These are phyloP conservation scores for Penicillium sp. DNA, from an alignment of 2,329 filamentous ascomycete genomes.

Conservation along the genomic window DNA sequence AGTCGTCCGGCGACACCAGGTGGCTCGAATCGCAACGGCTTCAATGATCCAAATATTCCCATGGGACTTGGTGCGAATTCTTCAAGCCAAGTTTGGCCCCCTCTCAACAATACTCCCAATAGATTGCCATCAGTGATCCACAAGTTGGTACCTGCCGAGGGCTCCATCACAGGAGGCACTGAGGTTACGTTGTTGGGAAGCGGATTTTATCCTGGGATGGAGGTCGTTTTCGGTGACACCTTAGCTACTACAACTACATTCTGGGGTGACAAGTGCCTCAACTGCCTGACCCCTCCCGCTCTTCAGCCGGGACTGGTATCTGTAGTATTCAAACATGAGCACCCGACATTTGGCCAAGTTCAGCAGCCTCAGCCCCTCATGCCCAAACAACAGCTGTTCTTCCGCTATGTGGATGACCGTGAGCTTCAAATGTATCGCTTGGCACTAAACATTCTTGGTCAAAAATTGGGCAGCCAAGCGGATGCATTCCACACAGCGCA, in stretches of 20 bases:
- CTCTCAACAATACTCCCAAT: constrained; percentile 51
- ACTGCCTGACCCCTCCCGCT: constrained; percentile 73
- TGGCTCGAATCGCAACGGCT: constrained; percentile 43
- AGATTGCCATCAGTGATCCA: constrained; percentile 64
- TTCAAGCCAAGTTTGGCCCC: constrained; percentile 52
- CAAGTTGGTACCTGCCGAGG: constrained; percentile 79
- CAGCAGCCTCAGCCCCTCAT: constrained; percentile 44
- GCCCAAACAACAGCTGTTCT: constrained; percentile 53
- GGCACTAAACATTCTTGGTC: constrained; percentile 45
- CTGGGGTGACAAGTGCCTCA: constrained; percentile 76
- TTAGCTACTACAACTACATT: constrained; percentile 71
- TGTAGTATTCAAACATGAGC: constrained; percentile 64
- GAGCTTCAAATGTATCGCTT: constrained; percentile 48
- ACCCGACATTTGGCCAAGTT: constrained; percentile 48
- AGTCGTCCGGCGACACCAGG: constrained; percentile 75
- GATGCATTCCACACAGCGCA: constrained; percentile 50
- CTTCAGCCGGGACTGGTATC: constrained; percentile 64
- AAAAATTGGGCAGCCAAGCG: constrained; percentile 46
- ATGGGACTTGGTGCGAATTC: constrained; percentile 43
- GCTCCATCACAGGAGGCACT: constrained; percentile 76
- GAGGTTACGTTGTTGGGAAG: constrained; percentile 83
- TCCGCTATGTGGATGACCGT: constrained; percentile 64
- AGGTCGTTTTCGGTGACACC: constrained; percentile 78
- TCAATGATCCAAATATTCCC: constrained; percentile 35
- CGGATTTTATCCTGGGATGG: constrained; percentile 73